Percentiles rank a stretch among this genome's conserved stretches.
These are phyloP conservation scores for Corymbia maculata DNA, from an alignment of 345 rosid species.

Conservation along the genomic window DNA sequence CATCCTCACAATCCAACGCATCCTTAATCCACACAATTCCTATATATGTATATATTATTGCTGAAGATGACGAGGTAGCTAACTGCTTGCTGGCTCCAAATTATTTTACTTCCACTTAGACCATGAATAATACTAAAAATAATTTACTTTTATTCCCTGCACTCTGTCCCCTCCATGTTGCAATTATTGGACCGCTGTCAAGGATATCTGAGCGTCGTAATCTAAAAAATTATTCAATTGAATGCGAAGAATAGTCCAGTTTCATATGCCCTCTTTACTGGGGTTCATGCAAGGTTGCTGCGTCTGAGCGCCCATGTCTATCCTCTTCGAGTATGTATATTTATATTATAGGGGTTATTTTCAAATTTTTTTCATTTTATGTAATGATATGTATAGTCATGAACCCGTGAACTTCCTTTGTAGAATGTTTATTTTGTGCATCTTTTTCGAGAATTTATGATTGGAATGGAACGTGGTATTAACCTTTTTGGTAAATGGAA, in stretches of 20 bases:
- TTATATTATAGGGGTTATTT: background rate
- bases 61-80: background rate
- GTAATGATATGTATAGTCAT: background rate
- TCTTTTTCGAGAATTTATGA: background rate
- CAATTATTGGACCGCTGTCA: background rate
- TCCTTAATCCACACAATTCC: background rate
- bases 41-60: background rate
- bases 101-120: background rate
- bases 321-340: background rate
- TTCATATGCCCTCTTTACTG: background rate
- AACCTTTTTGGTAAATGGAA: background rate
- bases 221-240: background rate
- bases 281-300: background rate
- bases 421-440: background rate
- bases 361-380: background rate
- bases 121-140: background rate
- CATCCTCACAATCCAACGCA: background rate
- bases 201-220: background rate
- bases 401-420: background rate
- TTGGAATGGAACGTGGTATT: background rate
- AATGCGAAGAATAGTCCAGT: background rate
- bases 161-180: background rate
- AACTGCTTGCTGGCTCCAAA: background rate
- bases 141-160: background rate
- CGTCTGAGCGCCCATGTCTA: background rate